These are phyloP conservation scores for Monosporascus sp. DNA, from an alignment of 2,329 filamentous ascomycete genomes.

Conservation along the genomic window DNA sequence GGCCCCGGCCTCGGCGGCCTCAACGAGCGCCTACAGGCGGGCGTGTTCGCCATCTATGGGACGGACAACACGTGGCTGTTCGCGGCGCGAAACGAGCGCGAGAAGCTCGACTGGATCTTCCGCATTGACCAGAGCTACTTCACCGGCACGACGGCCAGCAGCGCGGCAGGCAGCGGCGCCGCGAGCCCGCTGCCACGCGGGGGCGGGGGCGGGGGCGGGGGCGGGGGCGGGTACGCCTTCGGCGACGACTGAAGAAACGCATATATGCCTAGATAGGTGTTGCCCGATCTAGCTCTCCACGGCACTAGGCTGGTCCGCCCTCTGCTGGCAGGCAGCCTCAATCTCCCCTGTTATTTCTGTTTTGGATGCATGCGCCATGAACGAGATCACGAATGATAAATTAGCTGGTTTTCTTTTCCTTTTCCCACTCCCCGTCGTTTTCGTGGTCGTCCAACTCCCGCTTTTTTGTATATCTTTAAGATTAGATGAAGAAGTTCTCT, in stretches of 20 bases:
- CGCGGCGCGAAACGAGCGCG: constrained; percentile 78
- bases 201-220: background rate
- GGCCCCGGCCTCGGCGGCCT: constrained; percentile 45
- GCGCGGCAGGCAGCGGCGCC: constrained; percentile 31
- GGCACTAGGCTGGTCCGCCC: background rate
- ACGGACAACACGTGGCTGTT: constrained; percentile 95
- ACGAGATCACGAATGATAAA: background rate
- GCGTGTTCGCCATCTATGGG: constrained; percentile 91
- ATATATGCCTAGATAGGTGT: background rate
- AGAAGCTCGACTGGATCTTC: constrained; percentile 97
- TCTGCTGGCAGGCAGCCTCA: background rate
- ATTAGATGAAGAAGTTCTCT: background rate
- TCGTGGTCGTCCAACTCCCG: background rate
- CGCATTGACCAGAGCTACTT: constrained; percentile 79
- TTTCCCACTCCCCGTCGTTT: background rate
- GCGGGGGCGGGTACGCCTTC: background rate
- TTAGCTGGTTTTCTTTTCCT: background rate
- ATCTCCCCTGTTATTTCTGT: background rate
- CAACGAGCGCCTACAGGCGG: constrained; percentile 56
- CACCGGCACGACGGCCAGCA: constrained; percentile 25
- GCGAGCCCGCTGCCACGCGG: constrained; percentile 10
- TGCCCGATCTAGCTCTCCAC: background rate
- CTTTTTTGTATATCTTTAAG: background rate
- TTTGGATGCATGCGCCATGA: background rate
- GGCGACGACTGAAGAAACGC: background rate